Conservation (phyloP, 176 grass and related monocot species). For the Poa annua region DNA sequence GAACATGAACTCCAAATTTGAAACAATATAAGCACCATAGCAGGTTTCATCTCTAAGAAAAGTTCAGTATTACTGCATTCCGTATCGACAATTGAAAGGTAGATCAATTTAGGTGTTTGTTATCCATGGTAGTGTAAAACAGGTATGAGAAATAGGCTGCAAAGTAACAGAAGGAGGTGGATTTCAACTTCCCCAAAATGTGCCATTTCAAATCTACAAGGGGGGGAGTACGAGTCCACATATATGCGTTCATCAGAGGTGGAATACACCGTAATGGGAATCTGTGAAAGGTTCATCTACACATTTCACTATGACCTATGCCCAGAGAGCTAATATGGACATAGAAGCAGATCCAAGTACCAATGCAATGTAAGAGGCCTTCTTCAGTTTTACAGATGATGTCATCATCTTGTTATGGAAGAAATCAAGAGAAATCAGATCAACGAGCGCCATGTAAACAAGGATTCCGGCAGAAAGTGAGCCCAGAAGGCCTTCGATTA, state of each 20-base stretch:
- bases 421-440: conserved; percentile 94
- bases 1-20: background rate
- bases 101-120: background rate
- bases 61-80: background rate
- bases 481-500: conserved; percentile 89
- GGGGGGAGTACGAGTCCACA: background rate
- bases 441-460: conserved; percentile 91
- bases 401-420: conserved; percentile 95
- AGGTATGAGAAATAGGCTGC: background rate
- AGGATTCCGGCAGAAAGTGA: conserved; percentile 89
- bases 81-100: background rate
- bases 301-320: conserved; percentile 50
- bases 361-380: conserved; percentile 71
- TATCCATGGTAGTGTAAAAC: background rate
- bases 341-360: conserved; percentile 94
- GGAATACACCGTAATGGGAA: conserved; percentile 15
- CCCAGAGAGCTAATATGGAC: conserved; percentile 97
- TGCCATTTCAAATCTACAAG: conserved; percentile 42
- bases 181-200: conserved; percentile 20
- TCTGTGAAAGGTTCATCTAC: conserved; percentile 27
- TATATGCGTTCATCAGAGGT: conserved; percentile 10
- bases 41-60: background rate
- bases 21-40: background rate
- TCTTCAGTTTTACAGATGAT: conserved; percentile 65
- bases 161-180: background rate